These are phyloP conservation scores for Beauveria caledonica DNA, from an alignment of 2,329 filamentous ascomycete genomes.

Conservation along the genomic window DNA sequence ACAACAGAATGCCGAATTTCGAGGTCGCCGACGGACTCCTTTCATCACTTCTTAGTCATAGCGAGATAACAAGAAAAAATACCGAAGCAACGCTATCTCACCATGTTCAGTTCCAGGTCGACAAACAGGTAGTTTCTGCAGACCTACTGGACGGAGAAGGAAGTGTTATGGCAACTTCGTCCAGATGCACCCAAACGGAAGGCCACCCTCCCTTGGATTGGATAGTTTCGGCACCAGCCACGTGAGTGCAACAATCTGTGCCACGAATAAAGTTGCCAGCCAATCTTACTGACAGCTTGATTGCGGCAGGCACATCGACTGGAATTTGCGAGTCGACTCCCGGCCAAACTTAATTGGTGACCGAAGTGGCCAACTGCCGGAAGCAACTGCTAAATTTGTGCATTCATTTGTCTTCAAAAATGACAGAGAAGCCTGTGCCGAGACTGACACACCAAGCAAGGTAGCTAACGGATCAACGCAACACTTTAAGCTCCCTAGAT, in stretches of 20 bases:
- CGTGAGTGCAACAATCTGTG: slow-evolving; percentile 18
- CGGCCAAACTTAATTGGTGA: not conserved
- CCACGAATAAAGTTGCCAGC: not conserved
- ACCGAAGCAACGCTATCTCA: not conserved
- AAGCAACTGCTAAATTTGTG: not conserved
- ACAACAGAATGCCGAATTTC: not conserved
- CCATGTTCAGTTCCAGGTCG: not conserved
- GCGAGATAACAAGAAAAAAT: not conserved
- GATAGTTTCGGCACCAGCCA: slow-evolving; percentile 27
- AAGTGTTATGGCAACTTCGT: not conserved
- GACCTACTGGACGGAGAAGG: not conserved
- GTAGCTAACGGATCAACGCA: not conserved
- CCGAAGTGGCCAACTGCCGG: not conserved
- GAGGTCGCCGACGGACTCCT: not conserved
- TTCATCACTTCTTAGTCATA: not conserved
- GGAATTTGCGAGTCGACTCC: slow-evolving; percentile 25
- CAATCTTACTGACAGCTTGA: not conserved
- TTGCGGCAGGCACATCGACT: slow-evolving; percentile 19
- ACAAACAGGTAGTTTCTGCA: not conserved
- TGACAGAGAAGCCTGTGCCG: not conserved
- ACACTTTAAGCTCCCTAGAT: slow-evolving; percentile 5
- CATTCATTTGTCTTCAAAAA: not conserved
- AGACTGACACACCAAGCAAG: not conserved
- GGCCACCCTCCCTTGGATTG: slow-evolving; percentile 12
- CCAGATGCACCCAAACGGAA: not conserved